A percentile compares a stretch with the other conserved stretches of the same genome.
These are phyloP conservation scores for Circinella minor DNA, from an alignment of 371 early-diverging fungal genomes.

Conservation along the genomic window DNA sequence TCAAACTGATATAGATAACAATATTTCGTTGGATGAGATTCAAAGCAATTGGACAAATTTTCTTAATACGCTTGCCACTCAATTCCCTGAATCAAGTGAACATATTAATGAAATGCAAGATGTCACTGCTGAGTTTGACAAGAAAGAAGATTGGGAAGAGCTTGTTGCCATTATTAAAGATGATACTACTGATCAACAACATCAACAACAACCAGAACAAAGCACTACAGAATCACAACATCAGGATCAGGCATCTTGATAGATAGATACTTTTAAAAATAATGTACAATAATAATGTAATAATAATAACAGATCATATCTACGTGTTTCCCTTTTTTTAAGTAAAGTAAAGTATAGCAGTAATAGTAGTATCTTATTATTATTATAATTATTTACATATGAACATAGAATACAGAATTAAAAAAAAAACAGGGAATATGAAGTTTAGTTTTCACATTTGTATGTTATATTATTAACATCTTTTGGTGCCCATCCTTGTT, in stretches of 20 bases:
- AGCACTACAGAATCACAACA: not conserved
- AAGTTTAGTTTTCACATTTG: not conserved
- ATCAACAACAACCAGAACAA: too few relatives aligned
- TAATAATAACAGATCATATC: not conserved
- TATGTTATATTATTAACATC: constrained; percentile 31
- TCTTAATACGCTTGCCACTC: constrained; percentile 7
- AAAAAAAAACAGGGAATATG: not conserved
- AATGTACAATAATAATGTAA: not conserved
- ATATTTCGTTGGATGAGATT: constrained; percentile 8
- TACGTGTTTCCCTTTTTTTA: not conserved
- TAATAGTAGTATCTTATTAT: not conserved
- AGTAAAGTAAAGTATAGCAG: not conserved
- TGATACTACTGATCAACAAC: not conserved
- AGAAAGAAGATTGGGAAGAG: constrained; percentile 16
- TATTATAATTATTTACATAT: not conserved
- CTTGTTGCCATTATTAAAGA: constrained; percentile 8
- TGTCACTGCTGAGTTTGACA: constrained; percentile 10
- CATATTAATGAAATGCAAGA: constrained; percentile 10
- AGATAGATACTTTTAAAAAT: not conserved
- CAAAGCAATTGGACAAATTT: constrained; percentile 18
- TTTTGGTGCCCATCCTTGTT: constrained; percentile 49
- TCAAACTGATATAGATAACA: not conserved
- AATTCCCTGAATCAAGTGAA: constrained; percentile 9
- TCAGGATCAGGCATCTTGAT: constrained; percentile 14
- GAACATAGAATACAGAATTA: not conserved